A percentile compares a stretch with the other conserved stretches of the same genome.
Conservation (phyloP, 176 grass and related monocot genomes). For the Eragrostis nindensis region DNA sequence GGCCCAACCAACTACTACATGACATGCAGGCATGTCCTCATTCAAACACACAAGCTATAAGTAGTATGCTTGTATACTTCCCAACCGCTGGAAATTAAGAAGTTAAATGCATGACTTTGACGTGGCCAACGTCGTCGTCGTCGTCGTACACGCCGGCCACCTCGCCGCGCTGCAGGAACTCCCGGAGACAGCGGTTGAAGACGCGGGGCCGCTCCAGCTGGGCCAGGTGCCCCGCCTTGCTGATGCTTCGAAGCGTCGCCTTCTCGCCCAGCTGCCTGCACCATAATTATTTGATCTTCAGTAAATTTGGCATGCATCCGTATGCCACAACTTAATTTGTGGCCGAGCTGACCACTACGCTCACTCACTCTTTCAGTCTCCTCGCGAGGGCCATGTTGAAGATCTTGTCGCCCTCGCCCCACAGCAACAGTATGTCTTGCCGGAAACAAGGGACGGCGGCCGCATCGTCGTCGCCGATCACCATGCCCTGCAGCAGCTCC, state of each 20-base stretch:
- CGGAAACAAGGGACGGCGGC: background rate
- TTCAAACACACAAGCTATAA: no score
- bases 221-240: conserved; percentile 56
- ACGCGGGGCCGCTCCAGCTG: conserved; percentile 59
- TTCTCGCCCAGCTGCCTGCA: conserved; percentile 65
- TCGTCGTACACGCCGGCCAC: background rate
- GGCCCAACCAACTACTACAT: no score
- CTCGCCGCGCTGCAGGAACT: conserved; percentile 38
- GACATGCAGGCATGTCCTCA: no score
- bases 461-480: background rate
- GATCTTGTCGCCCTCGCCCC: conserved; percentile 66
- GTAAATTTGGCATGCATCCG: no score
- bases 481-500: background rate
- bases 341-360: background rate
- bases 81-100: no score
- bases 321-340: no score
- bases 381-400: conserved; percentile 41
- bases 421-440: conserved; percentile 53
- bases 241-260: conserved; percentile 52
- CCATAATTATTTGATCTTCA: no score
- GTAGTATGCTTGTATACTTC: no score
- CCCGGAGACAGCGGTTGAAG: conserved; percentile 46
- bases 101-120: no score
- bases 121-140: background rate
- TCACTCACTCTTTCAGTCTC: conserved; percentile 70